These are phyloP conservation scores for Pyricularia pennisetigena DNA, from an alignment of 2,329 filamentous ascomycete species.

Conservation along the genomic window DNA sequence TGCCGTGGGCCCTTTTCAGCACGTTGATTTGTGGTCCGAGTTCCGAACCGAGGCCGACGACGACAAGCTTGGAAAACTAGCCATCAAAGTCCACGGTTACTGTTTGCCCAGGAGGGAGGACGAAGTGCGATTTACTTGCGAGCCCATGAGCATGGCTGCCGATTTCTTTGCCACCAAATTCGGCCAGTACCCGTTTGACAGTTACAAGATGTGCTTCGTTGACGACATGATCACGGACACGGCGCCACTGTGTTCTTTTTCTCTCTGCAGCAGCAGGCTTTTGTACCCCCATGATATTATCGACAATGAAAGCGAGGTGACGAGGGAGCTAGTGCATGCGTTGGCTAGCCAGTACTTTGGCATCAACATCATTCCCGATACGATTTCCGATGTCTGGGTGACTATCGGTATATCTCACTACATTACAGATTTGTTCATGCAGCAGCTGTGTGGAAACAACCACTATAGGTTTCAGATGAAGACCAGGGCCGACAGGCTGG, in stretches of 20 bases:
- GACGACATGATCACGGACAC: slow-evolving; percentile 77
- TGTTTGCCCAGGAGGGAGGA: slow-evolving; percentile 76
- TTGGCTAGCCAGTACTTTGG: slow-evolving; percentile 91
- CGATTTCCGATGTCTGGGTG: slow-evolving; percentile 76
- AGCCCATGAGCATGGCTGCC: slow-evolving; percentile 75
- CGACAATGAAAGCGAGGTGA: slow-evolving; percentile 75
- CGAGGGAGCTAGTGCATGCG: slow-evolving; percentile 70
- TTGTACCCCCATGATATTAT: slow-evolving; percentile 79
- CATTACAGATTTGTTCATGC: slow-evolving; percentile 91
- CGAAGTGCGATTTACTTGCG: slow-evolving; percentile 79
- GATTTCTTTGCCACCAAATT: slow-evolving; percentile 86
- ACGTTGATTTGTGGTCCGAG: slow-evolving; percentile 74
- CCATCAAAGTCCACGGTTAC: slow-evolving; percentile 82
- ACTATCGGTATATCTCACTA: slow-evolving; percentile 85
- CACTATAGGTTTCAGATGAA: slow-evolving; percentile 90
- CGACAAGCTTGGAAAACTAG: slow-evolving; percentile 79
- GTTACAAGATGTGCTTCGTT: slow-evolving; percentile 89
- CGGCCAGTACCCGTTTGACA: slow-evolving; percentile 82
- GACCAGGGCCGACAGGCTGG: slow-evolving; percentile 68
- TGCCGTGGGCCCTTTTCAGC: slow-evolving; percentile 88
- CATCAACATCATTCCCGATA: slow-evolving; percentile 80
- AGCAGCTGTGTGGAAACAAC: slow-evolving; percentile 84
- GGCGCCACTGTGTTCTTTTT: slow-evolving; percentile 69
- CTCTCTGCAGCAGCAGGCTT: slow-evolving; percentile 77
- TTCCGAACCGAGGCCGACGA: slow-evolving; percentile 88